phyloP scores from a whole-genome alignment of 2,329 filamentous ascomycete genomes.

The Dryadomyces sulphureus region DNA sequence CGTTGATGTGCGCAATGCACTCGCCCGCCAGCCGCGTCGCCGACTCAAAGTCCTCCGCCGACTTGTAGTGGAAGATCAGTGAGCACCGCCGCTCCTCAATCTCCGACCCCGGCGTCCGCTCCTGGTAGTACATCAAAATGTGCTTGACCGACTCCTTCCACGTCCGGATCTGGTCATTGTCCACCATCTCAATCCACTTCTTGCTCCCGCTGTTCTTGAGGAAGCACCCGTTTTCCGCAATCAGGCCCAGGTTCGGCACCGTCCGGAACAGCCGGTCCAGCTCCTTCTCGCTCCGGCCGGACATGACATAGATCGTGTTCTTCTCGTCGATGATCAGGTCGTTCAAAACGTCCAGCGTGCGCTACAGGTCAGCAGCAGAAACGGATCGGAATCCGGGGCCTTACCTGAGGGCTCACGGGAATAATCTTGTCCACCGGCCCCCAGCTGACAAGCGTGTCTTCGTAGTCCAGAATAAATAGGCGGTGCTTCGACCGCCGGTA shows the following conservation, averaged over 20 bases:
- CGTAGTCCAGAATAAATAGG: slow-evolving; percentile 84
- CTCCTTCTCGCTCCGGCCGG: slow-evolving; percentile 71
- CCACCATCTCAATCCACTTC: slow-evolving; percentile 65
- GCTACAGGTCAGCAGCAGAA: slow-evolving; percentile 24
- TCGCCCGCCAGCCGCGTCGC: slow-evolving; percentile 73
- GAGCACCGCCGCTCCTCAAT: slow-evolving; percentile 89
- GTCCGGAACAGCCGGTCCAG: slow-evolving; percentile 74
- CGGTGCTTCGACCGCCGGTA: slow-evolving; percentile 55
- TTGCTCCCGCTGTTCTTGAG: slow-evolving; percentile 54
- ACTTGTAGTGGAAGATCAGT: slow-evolving; percentile 79
- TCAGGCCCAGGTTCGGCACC: slow-evolving; percentile 71
- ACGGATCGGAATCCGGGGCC: background rate
- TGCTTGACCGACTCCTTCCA: slow-evolving; percentile 78
- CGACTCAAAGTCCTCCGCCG: slow-evolving; percentile 59
- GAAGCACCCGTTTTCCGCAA: slow-evolving; percentile 92
- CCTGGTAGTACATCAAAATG: slow-evolving; percentile 79
- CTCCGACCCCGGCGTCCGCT: slow-evolving; percentile 75
- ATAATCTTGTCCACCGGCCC: slow-evolving; percentile 75
- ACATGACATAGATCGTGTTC: slow-evolving; percentile 92
- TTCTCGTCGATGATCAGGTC: slow-evolving; percentile 66
- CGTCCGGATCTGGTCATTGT: slow-evolving; percentile 49
- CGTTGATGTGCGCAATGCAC: slow-evolving; percentile 89
- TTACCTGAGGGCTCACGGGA: slow-evolving; percentile 60
- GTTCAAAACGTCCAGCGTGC: slow-evolving; percentile 68
- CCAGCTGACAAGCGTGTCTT: slow-evolving; percentile 81